Percentiles rank a stretch among this genome's conserved stretches.
These are phyloP conservation scores for Neopestalotiopsis clavispora DNA, from an alignment of 2,329 filamentous ascomycete species.

Conservation along the genomic window DNA sequence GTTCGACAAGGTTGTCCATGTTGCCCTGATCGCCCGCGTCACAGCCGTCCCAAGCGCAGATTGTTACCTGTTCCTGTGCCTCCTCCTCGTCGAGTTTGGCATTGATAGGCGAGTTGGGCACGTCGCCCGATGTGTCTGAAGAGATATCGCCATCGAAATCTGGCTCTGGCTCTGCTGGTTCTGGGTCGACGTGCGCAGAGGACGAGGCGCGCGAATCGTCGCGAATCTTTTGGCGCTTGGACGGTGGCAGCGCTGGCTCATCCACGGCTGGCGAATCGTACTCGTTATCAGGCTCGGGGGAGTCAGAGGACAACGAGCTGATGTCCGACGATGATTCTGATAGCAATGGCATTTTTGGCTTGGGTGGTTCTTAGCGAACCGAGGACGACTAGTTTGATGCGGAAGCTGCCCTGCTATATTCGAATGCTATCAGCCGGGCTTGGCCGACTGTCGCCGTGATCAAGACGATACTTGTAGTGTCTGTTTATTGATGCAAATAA, in stretches of 20 bases:
- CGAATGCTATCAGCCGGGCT: background rate
- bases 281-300: slow-evolving; percentile 35
- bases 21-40: slow-evolving; percentile 72
- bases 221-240: slow-evolving; percentile 41
- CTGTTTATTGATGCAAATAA: background rate
- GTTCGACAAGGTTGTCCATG: slow-evolving; percentile 81
- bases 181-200: slow-evolving; percentile 52
- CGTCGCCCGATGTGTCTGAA: slow-evolving; percentile 86
- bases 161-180: slow-evolving; percentile 42
- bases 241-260: slow-evolving; percentile 32
- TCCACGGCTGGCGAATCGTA: slow-evolving; percentile 22
- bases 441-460: background rate
- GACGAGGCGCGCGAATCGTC: slow-evolving; percentile 47
- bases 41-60: slow-evolving; percentile 81
- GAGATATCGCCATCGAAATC: slow-evolving; percentile 73
- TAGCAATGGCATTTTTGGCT: slow-evolving; percentile 24
- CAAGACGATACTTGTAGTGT: background rate
- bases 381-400: background rate
- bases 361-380: background rate
- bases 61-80: slow-evolving; percentile 76
- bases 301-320: slow-evolving; percentile 37
- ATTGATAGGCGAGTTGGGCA: slow-evolving; percentile 73
- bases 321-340: slow-evolving; percentile 38
- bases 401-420: background rate
- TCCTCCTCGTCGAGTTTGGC: slow-evolving; percentile 75